phyloP scores from a whole-genome alignment of 495 filamentous ascomycete species.

The Wilcoxina mikolae region DNA sequence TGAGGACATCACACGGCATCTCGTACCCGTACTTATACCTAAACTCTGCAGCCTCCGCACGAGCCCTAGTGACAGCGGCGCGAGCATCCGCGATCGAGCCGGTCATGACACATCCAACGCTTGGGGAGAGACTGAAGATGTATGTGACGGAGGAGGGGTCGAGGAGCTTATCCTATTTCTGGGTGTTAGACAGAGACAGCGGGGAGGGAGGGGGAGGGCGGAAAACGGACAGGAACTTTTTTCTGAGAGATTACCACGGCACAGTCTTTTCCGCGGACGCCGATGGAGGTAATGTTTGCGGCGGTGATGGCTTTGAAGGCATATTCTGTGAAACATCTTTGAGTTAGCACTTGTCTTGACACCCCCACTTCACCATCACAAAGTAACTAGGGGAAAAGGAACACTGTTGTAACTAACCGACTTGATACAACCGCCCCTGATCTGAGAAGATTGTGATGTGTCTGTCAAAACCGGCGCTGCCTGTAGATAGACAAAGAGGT shows the following conservation, averaged over 20 bases:
- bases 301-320: slow-evolving; percentile 99
- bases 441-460: slow-evolving; percentile 99
- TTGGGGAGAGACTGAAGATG: slow-evolving; percentile 90
- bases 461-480: slow-evolving; percentile 90
- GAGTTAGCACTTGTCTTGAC: not conserved
- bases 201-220: not conserved
- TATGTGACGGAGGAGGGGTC: slow-evolving; percentile 93
- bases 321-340: slow-evolving; percentile 66
- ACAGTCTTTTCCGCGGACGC: slow-evolving; percentile 88
- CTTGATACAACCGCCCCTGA: slow-evolving; percentile 95
- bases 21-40: slow-evolving; percentile 97
- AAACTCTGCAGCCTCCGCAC: slow-evolving; percentile 93
- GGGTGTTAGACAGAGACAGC: not conserved
- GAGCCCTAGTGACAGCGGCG: slow-evolving; percentile 77
- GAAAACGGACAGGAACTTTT: slow-evolving; percentile 80
- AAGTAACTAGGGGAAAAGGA: not conserved
- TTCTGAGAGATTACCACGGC: slow-evolving; percentile 96
- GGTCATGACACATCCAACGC: slow-evolving; percentile 95
- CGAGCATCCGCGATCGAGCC: slow-evolving; percentile 95
- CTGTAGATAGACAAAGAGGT: slow-evolving; percentile 38
- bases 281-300: slow-evolving; percentile 95
- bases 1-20: slow-evolving; percentile 94
- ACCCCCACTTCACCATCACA: slow-evolving; percentile 2
- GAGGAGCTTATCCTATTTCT: slow-evolving; percentile 83
- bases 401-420: slow-evolving; percentile 84